Percentiles rank a stretch among this genome's conserved stretches.
phyloP scores from a whole-genome alignment of 805 yeast species.

The Nakazawaea sp. region DNA sequence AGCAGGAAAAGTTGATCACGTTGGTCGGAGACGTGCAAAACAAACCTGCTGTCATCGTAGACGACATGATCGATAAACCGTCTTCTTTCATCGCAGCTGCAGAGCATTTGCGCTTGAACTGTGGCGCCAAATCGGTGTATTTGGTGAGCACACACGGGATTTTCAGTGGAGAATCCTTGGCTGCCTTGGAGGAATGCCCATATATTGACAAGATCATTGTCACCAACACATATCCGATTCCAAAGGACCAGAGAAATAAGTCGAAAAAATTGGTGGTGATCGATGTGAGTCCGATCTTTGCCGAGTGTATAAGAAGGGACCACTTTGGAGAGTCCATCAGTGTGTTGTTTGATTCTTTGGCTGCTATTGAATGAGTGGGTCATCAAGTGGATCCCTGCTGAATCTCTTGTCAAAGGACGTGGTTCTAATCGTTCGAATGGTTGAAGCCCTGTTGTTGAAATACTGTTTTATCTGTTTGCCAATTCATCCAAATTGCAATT shows the following conservation, averaged over 20 bases:
- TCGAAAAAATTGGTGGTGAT: conserved; percentile 74
- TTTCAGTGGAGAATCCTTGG: conserved; percentile 82
- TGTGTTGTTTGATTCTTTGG: conserved; percentile 83
- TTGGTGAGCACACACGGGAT: conserved; percentile 95
- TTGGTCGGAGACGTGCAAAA: conserved; percentile 93
- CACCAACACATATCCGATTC: conserved; percentile 92
- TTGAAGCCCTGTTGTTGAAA: too few relatives aligned
- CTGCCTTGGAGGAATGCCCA: conserved; percentile 65
- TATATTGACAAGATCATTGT: conserved; percentile 90
- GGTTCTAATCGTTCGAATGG: too few relatives aligned
- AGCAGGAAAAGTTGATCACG: conserved; percentile 83
- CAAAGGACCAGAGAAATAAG: conserved; percentile 47
- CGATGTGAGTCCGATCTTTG: conserved; percentile 91
- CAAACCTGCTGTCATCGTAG: conserved; percentile 88
- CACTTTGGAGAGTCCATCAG: conserved; percentile 97
- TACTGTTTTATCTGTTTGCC: too few relatives aligned
- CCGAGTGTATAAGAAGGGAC: conserved; percentile 97
- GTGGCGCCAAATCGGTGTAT: conserved; percentile 91
- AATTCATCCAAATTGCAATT: too few relatives aligned
- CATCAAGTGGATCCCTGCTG: too few relatives aligned
- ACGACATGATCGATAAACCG: conserved; percentile 97
- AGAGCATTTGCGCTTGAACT: conserved; percentile 89
- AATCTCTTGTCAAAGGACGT: too few relatives aligned
- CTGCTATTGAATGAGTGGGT: conserved; percentile 39
- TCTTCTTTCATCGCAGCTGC: conserved; percentile 95